phyloP scores from a whole-genome alignment of 495 filamentous ascomycete species.

The Endocarpon pusillum region DNA sequence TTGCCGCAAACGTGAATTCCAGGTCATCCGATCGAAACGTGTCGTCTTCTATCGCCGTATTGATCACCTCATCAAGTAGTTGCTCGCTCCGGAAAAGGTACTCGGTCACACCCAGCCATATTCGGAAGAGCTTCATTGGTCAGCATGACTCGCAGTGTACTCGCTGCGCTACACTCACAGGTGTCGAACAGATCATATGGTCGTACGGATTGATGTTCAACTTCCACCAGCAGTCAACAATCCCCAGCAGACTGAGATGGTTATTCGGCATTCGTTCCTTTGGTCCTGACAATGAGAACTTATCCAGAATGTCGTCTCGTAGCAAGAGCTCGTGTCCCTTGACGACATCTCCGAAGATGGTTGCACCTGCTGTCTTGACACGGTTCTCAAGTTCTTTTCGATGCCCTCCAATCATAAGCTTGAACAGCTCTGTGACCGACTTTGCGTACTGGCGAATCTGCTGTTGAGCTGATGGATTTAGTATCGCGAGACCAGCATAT shows the following conservation, averaged over 20 bases:
- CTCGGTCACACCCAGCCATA: conserved; percentile 95
- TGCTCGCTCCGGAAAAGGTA: conserved; percentile 79
- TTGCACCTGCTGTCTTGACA: conserved; percentile 58
- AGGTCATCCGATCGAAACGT: conserved; percentile 83
- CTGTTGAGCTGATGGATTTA: conserved; percentile 78
- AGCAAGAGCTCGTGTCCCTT: conserved; percentile 52
- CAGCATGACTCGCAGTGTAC: background rate
- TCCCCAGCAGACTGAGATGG: conserved; percentile 84
- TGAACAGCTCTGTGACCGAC: conserved; percentile 87
- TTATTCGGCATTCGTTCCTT: conserved; percentile 66
- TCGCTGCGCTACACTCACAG: conserved; percentile 30
- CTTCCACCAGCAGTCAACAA: conserved; percentile 96
- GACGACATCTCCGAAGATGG: conserved; percentile 50
- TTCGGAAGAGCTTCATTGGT: conserved; percentile 56
- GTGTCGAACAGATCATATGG: conserved; percentile 98
- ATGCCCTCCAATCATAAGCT: conserved; percentile 81
- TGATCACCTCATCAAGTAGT: conserved; percentile 68
- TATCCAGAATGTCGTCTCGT: conserved; percentile 68
- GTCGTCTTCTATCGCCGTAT: conserved; percentile 71
- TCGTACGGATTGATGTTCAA: conserved; percentile 90
- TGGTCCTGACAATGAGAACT: conserved; percentile 56
- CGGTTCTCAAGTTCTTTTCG: conserved; percentile 62
- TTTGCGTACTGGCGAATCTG: conserved; percentile 90
- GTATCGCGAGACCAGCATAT: conserved; percentile 89
- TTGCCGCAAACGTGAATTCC: conserved; percentile 91